Evolutionary conservation across 2,329 filamentous ascomycete species (phyloP).

Genomic region (Aspergillus quadricinctus): DNA sequence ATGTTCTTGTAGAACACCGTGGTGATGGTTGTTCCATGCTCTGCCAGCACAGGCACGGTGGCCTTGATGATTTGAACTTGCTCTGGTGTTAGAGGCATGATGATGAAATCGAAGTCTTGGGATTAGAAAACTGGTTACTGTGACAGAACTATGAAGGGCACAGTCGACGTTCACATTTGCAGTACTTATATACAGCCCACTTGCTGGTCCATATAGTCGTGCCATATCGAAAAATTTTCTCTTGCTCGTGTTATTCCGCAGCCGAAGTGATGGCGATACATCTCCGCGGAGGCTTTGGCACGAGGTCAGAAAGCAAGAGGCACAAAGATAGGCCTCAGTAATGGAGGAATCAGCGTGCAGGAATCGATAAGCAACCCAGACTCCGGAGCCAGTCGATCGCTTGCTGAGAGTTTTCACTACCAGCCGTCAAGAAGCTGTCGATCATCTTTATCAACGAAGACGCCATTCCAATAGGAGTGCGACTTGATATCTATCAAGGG

Average conservation of each 20-base stretch:
- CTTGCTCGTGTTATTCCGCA: neutral
- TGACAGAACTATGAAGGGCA: neutral
- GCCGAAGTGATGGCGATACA: neutral
- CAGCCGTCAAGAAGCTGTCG: neutral
- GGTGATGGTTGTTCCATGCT: slow-evolving; percentile 63
- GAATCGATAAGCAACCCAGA: neutral
- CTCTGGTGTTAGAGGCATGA: slow-evolving; percentile 47
- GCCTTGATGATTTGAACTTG: slow-evolving; percentile 61
- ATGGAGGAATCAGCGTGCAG: neutral
- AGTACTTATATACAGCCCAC: neutral
- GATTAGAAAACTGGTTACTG: neutral
- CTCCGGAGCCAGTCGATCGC: neutral
- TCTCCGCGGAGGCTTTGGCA: neutral
- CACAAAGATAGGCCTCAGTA: neutral
- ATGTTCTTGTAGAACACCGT: slow-evolving; percentile 64
- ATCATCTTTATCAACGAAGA: neutral
- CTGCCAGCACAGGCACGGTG: slow-evolving; percentile 61
- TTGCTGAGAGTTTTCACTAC: neutral
- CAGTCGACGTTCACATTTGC: too few species aligned
- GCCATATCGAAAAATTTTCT: neutral
- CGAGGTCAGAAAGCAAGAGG: neutral
- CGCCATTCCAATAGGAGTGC: neutral
- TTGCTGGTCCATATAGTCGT: neutral
- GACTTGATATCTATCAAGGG: neutral
- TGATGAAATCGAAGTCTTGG: neutral